Evolutionary conservation across 352 stramenopile genomes (phyloP), one percentile per base, ranked within the genome.

Genomic region (Pythium brachiatum): DNA sequence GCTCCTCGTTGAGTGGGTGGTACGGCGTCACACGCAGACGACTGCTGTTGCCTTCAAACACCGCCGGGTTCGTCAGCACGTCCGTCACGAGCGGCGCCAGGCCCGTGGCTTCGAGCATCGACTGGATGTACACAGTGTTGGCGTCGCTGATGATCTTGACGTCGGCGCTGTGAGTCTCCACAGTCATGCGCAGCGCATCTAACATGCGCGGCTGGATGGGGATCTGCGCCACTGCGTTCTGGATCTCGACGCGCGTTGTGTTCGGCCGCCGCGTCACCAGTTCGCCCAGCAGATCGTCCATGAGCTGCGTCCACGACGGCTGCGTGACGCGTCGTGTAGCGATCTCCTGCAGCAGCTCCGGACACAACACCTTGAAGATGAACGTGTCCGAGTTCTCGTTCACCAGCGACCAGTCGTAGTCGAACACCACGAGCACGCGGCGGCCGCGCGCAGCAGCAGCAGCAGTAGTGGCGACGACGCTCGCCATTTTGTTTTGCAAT

Each of bases 391-490:
- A 93, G 72, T 94, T 90, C 23, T 88, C 81, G 62, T 94, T 86
- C 51, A 94, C 75, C 46, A 94, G 70, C 27, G 78, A 94, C 79
- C 85, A 92, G 68, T 94, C 85, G 53, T 90, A 94, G 72, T 94
- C 85, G 39, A 94, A 92, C 43, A 92, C 60, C 31, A 92, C 78
- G 29, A 94, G 73, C 15, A 83, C 71, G 26, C 62, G 62, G 56
- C 56, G 56, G 52, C 53, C 3, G 20, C 34, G 8, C 36, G 57
- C 1, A 16, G 32, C 20, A n/a, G 39, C 20, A n/a, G 39, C 16
- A 9, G 48, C 25, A 26, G 4, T 21, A 32, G 36, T 26, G 15
- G 15, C 43, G 32, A n/a, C 47, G 36, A 54, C 16, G 31, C 20
- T 53, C 51, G 41, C 23, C 26, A 51, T 64, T 32, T 29, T 21